A percentile compares a stretch with the other conserved stretches of the same genome.
These are phyloP conservation scores for Penicillium sp. DNA, from an alignment of 2,329 filamentous ascomycete genomes.

Conservation along the genomic window DNA sequence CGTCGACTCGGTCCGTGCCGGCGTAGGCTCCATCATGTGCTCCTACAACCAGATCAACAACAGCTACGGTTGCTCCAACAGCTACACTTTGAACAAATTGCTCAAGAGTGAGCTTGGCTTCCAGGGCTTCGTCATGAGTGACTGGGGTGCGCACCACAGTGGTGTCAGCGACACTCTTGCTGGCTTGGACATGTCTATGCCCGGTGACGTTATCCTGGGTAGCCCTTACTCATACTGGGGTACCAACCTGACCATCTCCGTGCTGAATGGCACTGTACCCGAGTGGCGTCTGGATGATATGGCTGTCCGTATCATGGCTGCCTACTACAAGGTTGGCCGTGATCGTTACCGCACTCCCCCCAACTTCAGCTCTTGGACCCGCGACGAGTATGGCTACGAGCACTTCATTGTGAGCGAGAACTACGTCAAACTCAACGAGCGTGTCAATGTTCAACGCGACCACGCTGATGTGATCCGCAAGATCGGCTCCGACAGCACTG, in stretches of 20 bases:
- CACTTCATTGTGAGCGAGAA: slow-evolving; percentile 63
- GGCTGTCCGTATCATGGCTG: slow-evolving; percentile 73
- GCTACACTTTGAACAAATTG: slow-evolving; percentile 58
- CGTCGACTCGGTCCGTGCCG: slow-evolving; percentile 64
- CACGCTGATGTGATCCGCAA: slow-evolving; percentile 73
- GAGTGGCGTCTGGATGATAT: slow-evolving; percentile 89
- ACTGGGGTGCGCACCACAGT: slow-evolving; percentile 76
- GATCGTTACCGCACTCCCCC: slow-evolving; percentile 54
- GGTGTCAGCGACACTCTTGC: slow-evolving; percentile 64
- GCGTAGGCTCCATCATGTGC: slow-evolving; percentile 68
- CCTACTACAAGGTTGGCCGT: slow-evolving; percentile 63
- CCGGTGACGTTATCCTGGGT: slow-evolving; percentile 76
- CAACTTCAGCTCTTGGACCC: slow-evolving; percentile 88
- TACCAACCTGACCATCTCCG: slow-evolving; percentile 78
- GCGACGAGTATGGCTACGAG: slow-evolving; percentile 68
- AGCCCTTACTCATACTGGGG: slow-evolving; percentile 76
- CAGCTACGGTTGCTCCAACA: slow-evolving; percentile 66
- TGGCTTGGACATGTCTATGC: slow-evolving; percentile 81
- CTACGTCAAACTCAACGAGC: slow-evolving; percentile 67
- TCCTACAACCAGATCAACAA: slow-evolving; percentile 71
- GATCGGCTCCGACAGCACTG: slow-evolving; percentile 74
- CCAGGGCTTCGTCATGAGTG: slow-evolving; percentile 65
- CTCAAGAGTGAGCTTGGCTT: slow-evolving; percentile 75
- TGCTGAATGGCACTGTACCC: slow-evolving; percentile 85
- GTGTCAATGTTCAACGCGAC: slow-evolving; percentile 77